Evolutionary conservation across 2,329 filamentous ascomycete species (phyloP).

Genomic region (Diaporthe aspalathi): DNA sequence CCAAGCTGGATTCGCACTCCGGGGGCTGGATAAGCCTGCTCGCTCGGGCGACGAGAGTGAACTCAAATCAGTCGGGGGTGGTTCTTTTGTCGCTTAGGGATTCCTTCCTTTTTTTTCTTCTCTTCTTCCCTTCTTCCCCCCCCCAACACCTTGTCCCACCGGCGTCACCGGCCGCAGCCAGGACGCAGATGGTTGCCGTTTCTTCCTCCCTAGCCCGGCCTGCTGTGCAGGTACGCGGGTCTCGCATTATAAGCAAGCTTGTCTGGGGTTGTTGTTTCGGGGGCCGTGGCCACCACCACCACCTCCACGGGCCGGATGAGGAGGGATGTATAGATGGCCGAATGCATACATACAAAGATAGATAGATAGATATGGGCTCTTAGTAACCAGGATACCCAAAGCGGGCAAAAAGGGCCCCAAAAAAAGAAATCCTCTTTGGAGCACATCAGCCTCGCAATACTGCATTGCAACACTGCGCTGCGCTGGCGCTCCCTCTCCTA

Average conservation of each 20-base stretch:
- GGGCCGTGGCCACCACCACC: neutral
- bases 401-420: neutral
- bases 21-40: neutral
- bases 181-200: neutral
- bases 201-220: neutral
- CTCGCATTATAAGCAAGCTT: constrained; percentile 7
- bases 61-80: constrained; percentile 19
- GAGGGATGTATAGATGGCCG: neutral
- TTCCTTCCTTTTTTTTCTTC: neutral
- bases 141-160: neutral
- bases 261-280: constrained; percentile 14
- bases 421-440: neutral
- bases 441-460: constrained; percentile 3
- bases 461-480: neutral
- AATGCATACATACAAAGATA: neutral
- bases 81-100: too few species aligned
- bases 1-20: too few species aligned
- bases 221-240: neutral
- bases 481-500: neutral
- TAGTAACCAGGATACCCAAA: neutral
- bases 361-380: neutral
- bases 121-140: neutral
- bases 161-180: neutral
- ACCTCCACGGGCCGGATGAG: too few species aligned
- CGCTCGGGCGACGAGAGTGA: neutral